Evolutionary conservation across 768 basidiomycete species (phyloP), one percentile per base, ranked within the genome.

Genomic region (Leccinum broughii): DNA sequence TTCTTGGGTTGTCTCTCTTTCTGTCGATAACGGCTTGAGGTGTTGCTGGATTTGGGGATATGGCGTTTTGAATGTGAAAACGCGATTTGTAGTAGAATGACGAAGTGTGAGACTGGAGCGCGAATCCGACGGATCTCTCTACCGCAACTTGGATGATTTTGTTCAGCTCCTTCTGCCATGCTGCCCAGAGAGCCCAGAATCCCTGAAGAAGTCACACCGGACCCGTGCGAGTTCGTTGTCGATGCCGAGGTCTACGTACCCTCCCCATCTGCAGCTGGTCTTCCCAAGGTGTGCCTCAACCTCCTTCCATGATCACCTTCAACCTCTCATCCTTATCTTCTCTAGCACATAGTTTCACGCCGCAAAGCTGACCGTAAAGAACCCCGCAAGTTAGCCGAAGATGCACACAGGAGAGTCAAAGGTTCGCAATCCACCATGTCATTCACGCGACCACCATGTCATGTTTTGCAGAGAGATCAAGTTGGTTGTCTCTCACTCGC

Each of bases 231-330:
- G 70, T 88, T 85, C 67, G 78, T 85, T 59, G 80, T 86, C 57
- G 80, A 82, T 54, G 83, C 81, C 9, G 85, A 90, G 65, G 75
- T 91, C 26, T 88, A 85, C 63, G 75, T 90, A 20, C 84, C 86
- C 14, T 77, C 78, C 35, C 73, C 80, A 39, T 80, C 83, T 5
- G 78, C 78, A 44, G 70, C 78, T 37, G 76, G 78, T 26, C 70
- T 86, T 46, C 83, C 84, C 58, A 90, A 87, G 81, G 89, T 86
- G 58, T 51, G 74, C n/a, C 57, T 57, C 35, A 17, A 11, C 22
- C 4, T n/a, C 51, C n/a, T 39, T 57, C 52, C n/a, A 10, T 49
- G 22, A 51, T 54, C 51, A 9, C 28, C 54, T 13, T 53, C 35
- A 8, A 30, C 28, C 24, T 56, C 62, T 68, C 56, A 68, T 46